These are phyloP conservation scores for Trypanosoma brucei DNA, from an alignment of 208 protist genomes.

Conservation along the genomic window DNA sequence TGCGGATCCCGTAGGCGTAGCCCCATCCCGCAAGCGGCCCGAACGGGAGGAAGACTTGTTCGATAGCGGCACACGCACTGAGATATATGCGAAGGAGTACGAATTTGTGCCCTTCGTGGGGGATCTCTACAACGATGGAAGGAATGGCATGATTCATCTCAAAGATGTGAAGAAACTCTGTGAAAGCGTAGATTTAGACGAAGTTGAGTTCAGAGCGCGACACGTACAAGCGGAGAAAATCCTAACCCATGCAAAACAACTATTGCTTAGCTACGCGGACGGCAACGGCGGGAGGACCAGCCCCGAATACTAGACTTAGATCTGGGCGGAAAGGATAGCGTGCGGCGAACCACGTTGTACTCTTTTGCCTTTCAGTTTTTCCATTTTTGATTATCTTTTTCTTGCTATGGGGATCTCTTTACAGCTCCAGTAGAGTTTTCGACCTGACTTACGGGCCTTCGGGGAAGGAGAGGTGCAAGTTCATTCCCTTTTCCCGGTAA, in stretches of 20 bases:
- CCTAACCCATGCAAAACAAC: constrained; percentile 43
- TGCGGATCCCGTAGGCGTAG: too few species aligned
- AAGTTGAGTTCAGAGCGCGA: constrained; percentile 35
- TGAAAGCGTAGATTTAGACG: constrained; percentile 38
- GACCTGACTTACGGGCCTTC: too few species aligned
- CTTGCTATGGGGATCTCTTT: too few species aligned
- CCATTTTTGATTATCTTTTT: too few species aligned
- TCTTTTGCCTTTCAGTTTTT: too few species aligned
- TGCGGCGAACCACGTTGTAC: too few species aligned
- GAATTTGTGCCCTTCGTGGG: constrained; percentile 66
- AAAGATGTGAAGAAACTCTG: constrained; percentile 55
- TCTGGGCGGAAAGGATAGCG: too few species aligned
- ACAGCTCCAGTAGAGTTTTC: too few species aligned
- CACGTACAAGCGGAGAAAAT: constrained; percentile 47
- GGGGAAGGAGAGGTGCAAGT: too few species aligned
- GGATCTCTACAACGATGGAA: constrained; percentile 49
- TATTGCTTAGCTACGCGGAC: constrained; percentile 16
- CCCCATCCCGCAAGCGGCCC: too few species aligned
- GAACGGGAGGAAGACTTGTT: too few species aligned
- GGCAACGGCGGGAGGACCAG: neutral
- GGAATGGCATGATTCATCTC: constrained; percentile 46
- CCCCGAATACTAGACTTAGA: neutral
- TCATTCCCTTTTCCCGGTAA: too few species aligned
- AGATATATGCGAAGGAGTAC: constrained; percentile 1
- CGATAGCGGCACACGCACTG: neutral